Base-by-base conservation (phyloP, 2,329 filamentous ascomycete species). In the Macrophomina pseudophaseolina region DNA sequence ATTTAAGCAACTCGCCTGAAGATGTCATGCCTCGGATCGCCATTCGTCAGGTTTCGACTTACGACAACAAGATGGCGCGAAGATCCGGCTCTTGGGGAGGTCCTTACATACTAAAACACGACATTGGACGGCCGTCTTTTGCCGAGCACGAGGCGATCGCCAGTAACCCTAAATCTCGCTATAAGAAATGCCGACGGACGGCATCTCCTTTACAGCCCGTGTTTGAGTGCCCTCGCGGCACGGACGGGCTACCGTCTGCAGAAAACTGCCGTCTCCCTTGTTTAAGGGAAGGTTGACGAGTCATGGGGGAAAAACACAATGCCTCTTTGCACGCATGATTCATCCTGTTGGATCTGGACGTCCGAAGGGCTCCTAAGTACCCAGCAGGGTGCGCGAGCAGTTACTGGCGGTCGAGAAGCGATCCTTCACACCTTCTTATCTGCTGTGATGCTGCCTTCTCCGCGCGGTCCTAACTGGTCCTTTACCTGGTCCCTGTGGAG, bases 61-160 rank as follows among this genome's bases (percentile, higher is more conserved):
- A 28, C 28, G 49, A 23, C 40, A 35, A 46, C 56, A 46, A 14
- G 23, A 33, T 7, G 32, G 8, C 11, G 38, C 44, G 58, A 49
- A 38, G 58, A 62, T 49, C 58, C 58, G 58, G 58, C 42, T 62
- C 42, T 38, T 48, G 42, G n/a, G 16, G 32, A n/a, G 40, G 54
- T 40, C 28, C 58, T 16, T 38, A 18, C 44, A 44, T 44, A n/a
- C 7, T 12, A 23, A 23, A 35, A 46, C 40, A 49, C 56, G 42
- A 49, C 23, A 23, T 30, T 12, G 28, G 12, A 33, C 54, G 38
- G 42, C 32, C 33, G 42, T 38, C 42, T 49, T 62, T 62, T 62
- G 58, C 58, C 58, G 58, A 48, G 58, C 32, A 35, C 28, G 30
- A 62, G 30, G 3, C 23, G 58, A 62, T 62, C 58, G 44, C n/a